Evolutionary conservation across 805 yeast species (phyloP), one percentile per base, ranked within the genome.

Genomic region (Kazachstania taianensis): DNA sequence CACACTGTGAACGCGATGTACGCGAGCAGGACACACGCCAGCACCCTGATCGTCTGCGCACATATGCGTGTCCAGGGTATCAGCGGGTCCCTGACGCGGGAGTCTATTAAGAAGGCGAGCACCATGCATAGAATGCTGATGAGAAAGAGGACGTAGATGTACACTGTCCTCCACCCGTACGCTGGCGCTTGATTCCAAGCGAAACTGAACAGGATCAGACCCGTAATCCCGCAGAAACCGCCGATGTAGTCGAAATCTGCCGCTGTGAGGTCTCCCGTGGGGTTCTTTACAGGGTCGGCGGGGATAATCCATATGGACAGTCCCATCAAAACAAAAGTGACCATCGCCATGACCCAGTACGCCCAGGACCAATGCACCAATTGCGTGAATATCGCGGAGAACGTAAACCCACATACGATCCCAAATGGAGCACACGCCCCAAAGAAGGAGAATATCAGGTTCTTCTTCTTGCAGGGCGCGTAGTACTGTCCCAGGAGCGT

Each of bases 161-260:
- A 77, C 1, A 73, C 63, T 0, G 49, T 48, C 7, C 52, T 43
- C 82, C 83, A 79, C 14, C 83, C 81, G 3, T 61, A 74, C 3
- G 67, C 65, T 0, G 84, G 81, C 3, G 77, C 84, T 49, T 79
- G 81, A 43, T 73, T 77, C 74, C 81, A 73, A 3, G 71, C 70
- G 42, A 77, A 71, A 42, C 73, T 75, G 51, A 79, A 59, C 28
- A 79, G 53, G 2, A 75, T 61, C 30, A 79, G 58, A 0, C 79
- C 81, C 3, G 56, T 36, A 4, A 77, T 65, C 1, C 81, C 83
- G 5, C 69, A 46, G 0, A 62, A 15, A 0, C 74, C 62, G 5
- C 81, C 81, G 4, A 51, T 33, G 36, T 55, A 55, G 46, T 71
- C 75, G 36, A 35, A 44, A 15, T 34, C 20, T 28, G 8, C 34